Conservation (phyloP, 768 basidiomycete species). For the Trametes cubensis region DNA sequence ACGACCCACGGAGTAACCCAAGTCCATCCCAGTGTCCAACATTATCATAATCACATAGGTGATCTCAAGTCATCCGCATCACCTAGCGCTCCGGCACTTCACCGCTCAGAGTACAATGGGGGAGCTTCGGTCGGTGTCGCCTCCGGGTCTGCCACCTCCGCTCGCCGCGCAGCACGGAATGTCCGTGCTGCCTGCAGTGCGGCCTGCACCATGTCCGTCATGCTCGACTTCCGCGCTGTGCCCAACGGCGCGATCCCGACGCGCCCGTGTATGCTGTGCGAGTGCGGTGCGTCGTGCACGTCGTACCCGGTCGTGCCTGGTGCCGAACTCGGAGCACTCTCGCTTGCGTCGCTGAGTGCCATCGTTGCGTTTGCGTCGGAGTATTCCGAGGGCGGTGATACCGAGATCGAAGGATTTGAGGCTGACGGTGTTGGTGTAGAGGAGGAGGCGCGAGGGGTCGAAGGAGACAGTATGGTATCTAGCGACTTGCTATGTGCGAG, state of each 20-base stretch:
- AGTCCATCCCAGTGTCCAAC: too few species aligned
- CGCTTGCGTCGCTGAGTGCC: background rate
- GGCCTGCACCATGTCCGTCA: background rate
- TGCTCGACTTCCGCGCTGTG: background rate
- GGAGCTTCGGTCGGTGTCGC: slow-evolving; percentile 9
- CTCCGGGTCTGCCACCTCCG: background rate
- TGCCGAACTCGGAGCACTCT: background rate
- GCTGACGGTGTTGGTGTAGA: background rate
- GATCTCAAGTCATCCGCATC: too few species aligned
- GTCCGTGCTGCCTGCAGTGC: background rate
- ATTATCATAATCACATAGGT: too few species aligned
- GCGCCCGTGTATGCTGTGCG: slow-evolving; percentile 6
- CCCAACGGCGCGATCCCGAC: background rate
- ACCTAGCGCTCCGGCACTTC: background rate
- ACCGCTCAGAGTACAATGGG: slow-evolving; percentile 3
- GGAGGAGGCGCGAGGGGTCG: background rate
- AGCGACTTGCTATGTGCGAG: background rate
- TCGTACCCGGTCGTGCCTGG: background rate
- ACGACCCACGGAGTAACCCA: too few species aligned
- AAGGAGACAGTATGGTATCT: background rate
- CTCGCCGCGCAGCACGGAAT: background rate
- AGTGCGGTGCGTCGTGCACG: background rate
- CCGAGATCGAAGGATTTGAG: background rate
- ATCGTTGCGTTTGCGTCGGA: background rate
- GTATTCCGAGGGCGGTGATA: background rate